Base-by-base conservation (phyloP, 129 eudicot species). In the Chrysanthemum seticuspe region DNA sequence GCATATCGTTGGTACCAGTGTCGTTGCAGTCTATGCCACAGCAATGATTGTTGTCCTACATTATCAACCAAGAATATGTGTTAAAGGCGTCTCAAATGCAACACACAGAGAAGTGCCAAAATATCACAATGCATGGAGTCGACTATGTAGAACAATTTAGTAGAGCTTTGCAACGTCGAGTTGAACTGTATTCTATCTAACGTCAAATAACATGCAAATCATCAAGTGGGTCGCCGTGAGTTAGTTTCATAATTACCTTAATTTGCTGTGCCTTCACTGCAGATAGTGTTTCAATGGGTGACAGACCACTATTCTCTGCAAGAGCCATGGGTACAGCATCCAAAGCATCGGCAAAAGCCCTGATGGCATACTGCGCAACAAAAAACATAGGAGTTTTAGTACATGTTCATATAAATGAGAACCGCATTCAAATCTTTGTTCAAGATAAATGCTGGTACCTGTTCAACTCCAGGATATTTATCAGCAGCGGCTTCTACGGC, bases 401-500 rank as follows among this genome's bases (percentile, higher is more conserved):
- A 18, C 56, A 55, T 13, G 25, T 0, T 49, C 5, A 19, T 10
- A 10, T 10, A 71, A 23, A 47, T 47, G 76, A 27, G 16, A 72
- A 27, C 60, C n/a, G n/a, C 76, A 14, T 57, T 57, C 65, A 71
- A 61, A 69, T 27, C 48, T 31, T 36, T 23, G 44, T 7, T 52
- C 10, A 3, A 18, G 19, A 53, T 58, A 18, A 31, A 23, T 14
- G 40, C 15, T 7, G 3, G 13, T 65, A 86, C 99, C 99, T 94
- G 99, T 76, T 95, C 99, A 72, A 95, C 99, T 56, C 99, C 99
- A 7, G 99, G 99, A 81, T 86, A 77, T 76, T 76, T 91, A 85
- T 95, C 99, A 78, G 99, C 99, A 68, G 97, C 99, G 60, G 99
- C 89, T 70, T 95, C 99, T 13, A 95, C 99, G 68, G 99, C 99